Conservation (phyloP, 768 basidiomycete genomes). For the Russula sp. region DNA sequence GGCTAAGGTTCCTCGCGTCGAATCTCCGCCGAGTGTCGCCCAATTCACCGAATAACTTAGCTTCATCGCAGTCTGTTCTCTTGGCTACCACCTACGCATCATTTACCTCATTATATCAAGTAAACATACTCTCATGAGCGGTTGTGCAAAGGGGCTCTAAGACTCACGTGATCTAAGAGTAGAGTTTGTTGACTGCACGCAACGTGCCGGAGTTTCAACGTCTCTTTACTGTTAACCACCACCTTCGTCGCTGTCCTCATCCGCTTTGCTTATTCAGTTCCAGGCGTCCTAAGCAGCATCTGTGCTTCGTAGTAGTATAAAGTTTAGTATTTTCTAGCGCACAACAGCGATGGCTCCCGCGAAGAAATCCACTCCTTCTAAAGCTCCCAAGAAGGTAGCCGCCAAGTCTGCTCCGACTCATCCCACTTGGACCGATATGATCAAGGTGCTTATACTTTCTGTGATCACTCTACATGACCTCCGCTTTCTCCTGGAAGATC, state of each 20-base stretch:
- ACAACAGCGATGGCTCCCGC: constrained; percentile 34
- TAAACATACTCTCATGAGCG: neutral
- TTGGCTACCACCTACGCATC: neutral
- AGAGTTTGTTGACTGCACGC: constrained; percentile 26
- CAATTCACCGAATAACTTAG: neutral
- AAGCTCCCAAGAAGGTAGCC: constrained; percentile 43
- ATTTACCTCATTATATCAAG: neutral
- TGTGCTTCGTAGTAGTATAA: constrained; percentile 19
- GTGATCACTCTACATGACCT: constrained; percentile 15
- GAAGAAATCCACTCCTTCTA: constrained; percentile 41
- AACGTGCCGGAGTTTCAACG: constrained; percentile 27
- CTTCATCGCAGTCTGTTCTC: neutral
- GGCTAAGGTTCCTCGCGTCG: constrained; percentile 5
- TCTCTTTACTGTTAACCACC: constrained; percentile 38
- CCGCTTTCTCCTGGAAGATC: constrained; percentile 17
- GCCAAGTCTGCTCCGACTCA: constrained; percentile 39
- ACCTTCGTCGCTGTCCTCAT: constrained; percentile 36
- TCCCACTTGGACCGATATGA: constrained; percentile 71
- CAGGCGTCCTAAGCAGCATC: constrained; percentile 22
- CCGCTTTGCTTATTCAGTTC: constrained; percentile 24
- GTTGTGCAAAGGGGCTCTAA: constrained; percentile 15
- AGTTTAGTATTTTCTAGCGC: constrained; percentile 29
- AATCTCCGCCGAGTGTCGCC: constrained; percentile 12
- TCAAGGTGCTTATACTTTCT: constrained; percentile 50
- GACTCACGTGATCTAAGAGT: constrained; percentile 26